Evolutionary conservation across 441 rosid species (phyloP).

Genomic region (Gossypium gossypioides): DNA sequence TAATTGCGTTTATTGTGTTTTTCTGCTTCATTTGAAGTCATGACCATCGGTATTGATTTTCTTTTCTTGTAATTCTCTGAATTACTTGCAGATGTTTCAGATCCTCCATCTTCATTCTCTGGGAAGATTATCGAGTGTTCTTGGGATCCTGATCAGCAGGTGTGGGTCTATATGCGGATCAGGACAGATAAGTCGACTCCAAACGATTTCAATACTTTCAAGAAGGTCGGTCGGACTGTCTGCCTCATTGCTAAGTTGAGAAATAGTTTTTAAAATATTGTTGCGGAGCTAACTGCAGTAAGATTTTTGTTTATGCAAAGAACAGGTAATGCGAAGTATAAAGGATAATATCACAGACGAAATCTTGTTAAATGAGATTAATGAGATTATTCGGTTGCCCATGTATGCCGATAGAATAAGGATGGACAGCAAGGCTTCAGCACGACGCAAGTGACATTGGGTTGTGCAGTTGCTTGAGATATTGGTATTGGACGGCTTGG

Average conservation of each 20-base stretch:
- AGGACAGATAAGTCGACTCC: slow-evolving; percentile 78
- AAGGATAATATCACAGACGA: slow-evolving; percentile 94
- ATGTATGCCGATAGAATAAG: slow-evolving; percentile 93
- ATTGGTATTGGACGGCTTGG: not conserved
- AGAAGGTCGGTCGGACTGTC: slow-evolving; percentile 39
- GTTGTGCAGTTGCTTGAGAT: not conserved
- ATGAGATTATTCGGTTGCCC: slow-evolving; percentile 78
- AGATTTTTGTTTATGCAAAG: slow-evolving; percentile 11
- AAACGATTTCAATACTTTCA: slow-evolving; percentile 80
- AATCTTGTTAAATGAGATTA: slow-evolving; percentile 66
- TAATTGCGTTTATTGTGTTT: not conserved
- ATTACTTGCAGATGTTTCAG: slow-evolving; percentile 56
- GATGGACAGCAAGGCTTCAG: slow-evolving; percentile 70
- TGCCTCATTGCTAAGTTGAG: not conserved
- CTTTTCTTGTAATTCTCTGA: not conserved
- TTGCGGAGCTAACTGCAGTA: not conserved
- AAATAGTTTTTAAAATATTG: not conserved
- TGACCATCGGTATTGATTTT: not conserved
- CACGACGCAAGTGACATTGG: slow-evolving; percentile 37
- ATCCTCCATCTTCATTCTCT: slow-evolving; percentile 60
- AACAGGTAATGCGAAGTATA: slow-evolving; percentile 92
- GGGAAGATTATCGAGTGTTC: slow-evolving; percentile 90
- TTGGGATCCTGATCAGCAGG: slow-evolving; percentile 53
- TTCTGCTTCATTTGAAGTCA: not conserved
- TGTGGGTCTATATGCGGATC: slow-evolving; percentile 75